Conservation (phyloP, 2,329 filamentous ascomycete species). For the Penicillium sp. region DNA sequence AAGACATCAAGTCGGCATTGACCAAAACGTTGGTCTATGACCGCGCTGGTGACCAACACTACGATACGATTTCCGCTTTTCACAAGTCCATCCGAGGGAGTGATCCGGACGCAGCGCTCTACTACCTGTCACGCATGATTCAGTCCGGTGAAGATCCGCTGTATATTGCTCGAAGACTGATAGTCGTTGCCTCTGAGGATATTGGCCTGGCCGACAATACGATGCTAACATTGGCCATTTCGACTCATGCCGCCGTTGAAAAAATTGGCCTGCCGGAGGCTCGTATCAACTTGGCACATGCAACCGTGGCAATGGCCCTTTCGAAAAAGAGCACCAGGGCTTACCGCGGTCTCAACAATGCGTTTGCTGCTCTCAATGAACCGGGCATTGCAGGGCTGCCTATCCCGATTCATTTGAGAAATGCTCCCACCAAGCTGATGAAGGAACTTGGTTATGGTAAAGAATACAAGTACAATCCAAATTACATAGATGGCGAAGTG, state of each 20-base stretch:
- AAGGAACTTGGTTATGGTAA: constrained; percentile 84
- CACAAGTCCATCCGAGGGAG: constrained; percentile 91
- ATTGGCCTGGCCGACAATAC: constrained; percentile 83
- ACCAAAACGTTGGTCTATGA: constrained; percentile 95
- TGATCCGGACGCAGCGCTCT: constrained; percentile 80
- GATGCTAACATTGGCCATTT: constrained; percentile 76
- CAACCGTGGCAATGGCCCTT: constrained; percentile 70
- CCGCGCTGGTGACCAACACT: constrained; percentile 90
- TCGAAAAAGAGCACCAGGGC: constrained; percentile 82
- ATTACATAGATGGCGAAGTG: constrained; percentile 75
- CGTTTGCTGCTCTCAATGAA: constrained; percentile 70
- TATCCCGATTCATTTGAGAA: constrained; percentile 80
- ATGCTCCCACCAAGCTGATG: constrained; percentile 89
- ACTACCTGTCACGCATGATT: constrained; percentile 94
- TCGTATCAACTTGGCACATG: constrained; percentile 84
- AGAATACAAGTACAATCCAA: constrained; percentile 95
- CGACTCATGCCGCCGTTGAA: constrained; percentile 79
- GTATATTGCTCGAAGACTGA: constrained; percentile 85
- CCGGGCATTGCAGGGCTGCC: constrained; percentile 76
- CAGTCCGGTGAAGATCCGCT: constrained; percentile 90
- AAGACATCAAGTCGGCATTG: constrained; percentile 71
- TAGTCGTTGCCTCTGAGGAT: constrained; percentile 92
- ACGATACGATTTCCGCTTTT: constrained; percentile 94
- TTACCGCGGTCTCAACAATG: constrained; percentile 76
- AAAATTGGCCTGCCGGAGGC: constrained; percentile 95